A percentile compares a stretch with the other conserved stretches of the same genome.
Conservation (phyloP, 805 yeast species). For the Jamesozyma lodderae region DNA sequence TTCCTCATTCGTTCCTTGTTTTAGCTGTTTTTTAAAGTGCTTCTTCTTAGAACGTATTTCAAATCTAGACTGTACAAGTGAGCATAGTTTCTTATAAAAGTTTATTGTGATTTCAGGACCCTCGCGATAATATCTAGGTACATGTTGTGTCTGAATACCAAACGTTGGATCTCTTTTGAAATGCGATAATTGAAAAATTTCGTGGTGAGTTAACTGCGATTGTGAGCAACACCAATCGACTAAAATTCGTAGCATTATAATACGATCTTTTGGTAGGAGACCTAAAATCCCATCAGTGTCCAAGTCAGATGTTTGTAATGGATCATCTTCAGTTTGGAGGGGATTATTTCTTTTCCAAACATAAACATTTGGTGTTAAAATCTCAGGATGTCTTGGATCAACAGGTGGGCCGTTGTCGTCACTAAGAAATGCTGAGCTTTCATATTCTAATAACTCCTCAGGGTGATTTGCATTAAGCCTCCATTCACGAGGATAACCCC, state of each 20-base stretch:
- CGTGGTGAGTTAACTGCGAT: slow-evolving; percentile 16
- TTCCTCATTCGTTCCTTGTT: slow-evolving; percentile 13
- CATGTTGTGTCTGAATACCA: slow-evolving; percentile 20
- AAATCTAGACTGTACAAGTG: slow-evolving; percentile 10
- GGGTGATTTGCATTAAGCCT: not conserved
- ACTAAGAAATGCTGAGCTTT: slow-evolving; percentile 2
- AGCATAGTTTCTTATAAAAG: slow-evolving; percentile 15
- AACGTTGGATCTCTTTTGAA: slow-evolving; percentile 18
- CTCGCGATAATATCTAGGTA: slow-evolving; percentile 15
- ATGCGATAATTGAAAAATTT: slow-evolving; percentile 18
- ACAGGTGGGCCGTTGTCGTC: slow-evolving; percentile 12
- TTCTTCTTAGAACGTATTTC: slow-evolving; percentile 18
- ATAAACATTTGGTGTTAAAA: slow-evolving; percentile 14
- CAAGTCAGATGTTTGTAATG: slow-evolving; percentile 12
- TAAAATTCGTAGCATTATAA: slow-evolving; percentile 12
- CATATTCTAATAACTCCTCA: not conserved
- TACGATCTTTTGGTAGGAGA: slow-evolving; percentile 12
- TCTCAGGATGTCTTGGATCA: slow-evolving; percentile 13
- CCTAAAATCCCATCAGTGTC: slow-evolving; percentile 16
- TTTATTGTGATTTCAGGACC: slow-evolving; percentile 13
- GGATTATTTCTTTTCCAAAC: slow-evolving; percentile 8
- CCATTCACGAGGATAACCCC: slow-evolving; percentile 27
- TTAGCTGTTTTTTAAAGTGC: slow-evolving; percentile 15
- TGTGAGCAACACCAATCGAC: slow-evolving; percentile 18
- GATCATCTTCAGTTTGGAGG: slow-evolving; percentile 9